Conservation (phyloP, 2,329 filamentous ascomycete species). For the Verticillium zaregamsianum region DNA sequence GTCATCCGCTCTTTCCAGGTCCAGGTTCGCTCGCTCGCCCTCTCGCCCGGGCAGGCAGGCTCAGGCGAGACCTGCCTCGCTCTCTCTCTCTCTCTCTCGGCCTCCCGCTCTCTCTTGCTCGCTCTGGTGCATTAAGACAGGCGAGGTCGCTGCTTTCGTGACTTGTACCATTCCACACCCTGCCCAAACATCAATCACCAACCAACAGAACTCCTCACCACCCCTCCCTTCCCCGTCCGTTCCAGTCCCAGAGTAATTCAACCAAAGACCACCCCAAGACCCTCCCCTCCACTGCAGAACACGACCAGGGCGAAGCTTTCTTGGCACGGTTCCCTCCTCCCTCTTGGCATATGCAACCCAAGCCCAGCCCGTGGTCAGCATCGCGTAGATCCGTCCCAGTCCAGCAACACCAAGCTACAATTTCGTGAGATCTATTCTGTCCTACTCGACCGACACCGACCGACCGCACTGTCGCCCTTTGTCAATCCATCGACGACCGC, state of each 20-base stretch:
- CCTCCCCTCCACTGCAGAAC: conserved; percentile 3
- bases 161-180: neutral
- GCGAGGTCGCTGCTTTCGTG: neutral
- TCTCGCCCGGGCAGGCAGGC: neutral
- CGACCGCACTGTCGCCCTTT: neutral
- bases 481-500: neutral
- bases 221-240: conserved; percentile 3
- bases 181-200: neutral
- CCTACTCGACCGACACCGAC: neutral
- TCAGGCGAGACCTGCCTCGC: neutral
- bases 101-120: neutral
- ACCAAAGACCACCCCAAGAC: neutral
- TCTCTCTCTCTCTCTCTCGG: neutral
- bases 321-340: conserved; percentile 15
- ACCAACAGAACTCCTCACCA: neutral
- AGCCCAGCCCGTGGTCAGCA: conserved; percentile 12
- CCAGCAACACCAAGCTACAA: neutral
- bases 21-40: neutral
- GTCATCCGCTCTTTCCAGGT: neutral
- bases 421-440: neutral
- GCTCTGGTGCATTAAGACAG: neutral
- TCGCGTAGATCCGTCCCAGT: conserved; percentile 9
- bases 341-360: conserved; percentile 17
- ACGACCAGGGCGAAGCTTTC: conserved; percentile 15
- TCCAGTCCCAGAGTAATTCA: conserved; percentile 2